Percentiles rank a stretch among this genome's conserved stretches.
Conservation (phyloP, 1,139 yeast genomes). For the Diutina rugosa region DNA sequence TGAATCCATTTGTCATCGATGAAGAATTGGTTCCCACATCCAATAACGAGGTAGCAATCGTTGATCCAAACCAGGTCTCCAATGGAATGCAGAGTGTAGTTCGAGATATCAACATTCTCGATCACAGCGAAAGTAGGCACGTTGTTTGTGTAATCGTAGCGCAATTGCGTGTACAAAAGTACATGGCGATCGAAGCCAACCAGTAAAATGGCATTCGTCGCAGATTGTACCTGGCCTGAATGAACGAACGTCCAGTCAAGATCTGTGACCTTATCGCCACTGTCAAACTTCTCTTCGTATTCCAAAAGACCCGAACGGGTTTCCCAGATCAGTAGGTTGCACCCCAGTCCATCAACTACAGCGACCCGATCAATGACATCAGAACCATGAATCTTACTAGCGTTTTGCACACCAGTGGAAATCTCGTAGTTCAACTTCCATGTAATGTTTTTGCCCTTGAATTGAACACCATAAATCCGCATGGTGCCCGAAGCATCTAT, state of each 20-base stretch:
- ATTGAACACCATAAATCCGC: constrained; percentile 12
- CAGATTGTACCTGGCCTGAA: constrained; percentile 13
- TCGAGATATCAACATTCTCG: constrained; percentile 57
- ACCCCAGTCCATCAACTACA: constrained; percentile 41
- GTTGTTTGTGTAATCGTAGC: constrained; percentile 79
- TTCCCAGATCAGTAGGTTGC: constrained; percentile 64
- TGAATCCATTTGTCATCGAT: constrained; percentile 56
- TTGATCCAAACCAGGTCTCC: constrained; percentile 85
- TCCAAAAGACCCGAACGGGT: constrained; percentile 55
- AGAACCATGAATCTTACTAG: constrained; percentile 55
- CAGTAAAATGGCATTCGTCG: constrained; percentile 59
- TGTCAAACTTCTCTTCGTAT: constrained; percentile 33
- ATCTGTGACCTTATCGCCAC: constrained; percentile 34
- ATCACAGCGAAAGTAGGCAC: constrained; percentile 70
- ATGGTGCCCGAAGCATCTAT: constrained; percentile 45
- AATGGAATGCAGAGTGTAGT: constrained; percentile 64
- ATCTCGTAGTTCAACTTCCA: constrained; percentile 43
- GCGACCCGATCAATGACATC: constrained; percentile 60
- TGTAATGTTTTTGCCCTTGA: constrained; percentile 8
- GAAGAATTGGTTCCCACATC: constrained; percentile 82
- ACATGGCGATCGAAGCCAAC: constrained; percentile 61
- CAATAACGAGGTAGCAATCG: constrained; percentile 69
- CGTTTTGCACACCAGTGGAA: constrained; percentile 41
- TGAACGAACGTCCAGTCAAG: constrained; percentile 70
- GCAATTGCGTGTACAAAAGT: constrained; percentile 61